Evolutionary conservation across 2,329 filamentous ascomycete genomes (phyloP).

Genomic region (Aspergillus luchuensis): DNA sequence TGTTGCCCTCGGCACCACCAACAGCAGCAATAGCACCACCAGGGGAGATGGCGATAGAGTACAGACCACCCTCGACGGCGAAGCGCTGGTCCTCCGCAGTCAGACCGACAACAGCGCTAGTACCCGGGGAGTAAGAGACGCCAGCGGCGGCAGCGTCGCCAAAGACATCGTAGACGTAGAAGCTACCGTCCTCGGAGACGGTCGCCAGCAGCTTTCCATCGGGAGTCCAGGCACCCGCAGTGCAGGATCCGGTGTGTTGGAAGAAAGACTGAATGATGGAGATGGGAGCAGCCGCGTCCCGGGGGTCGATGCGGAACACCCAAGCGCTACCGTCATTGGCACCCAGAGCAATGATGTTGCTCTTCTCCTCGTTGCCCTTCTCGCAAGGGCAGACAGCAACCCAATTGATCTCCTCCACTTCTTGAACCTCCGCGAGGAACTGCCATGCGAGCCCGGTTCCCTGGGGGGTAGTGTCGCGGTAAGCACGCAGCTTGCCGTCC

Average conservation of each 20-base stretch:
- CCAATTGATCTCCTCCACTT: conserved; percentile 97
- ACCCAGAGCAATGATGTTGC: conserved; percentile 83
- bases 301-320: conserved; percentile 83
- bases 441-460: conserved; percentile 59
- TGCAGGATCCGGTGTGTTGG: conserved; percentile 81
- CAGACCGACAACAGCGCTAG: conserved; percentile 71
- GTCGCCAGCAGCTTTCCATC: conserved; percentile 86
- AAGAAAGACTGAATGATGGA: conserved; percentile 91
- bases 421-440: conserved; percentile 75
- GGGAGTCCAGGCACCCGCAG: conserved; percentile 85
- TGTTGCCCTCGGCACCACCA: conserved; percentile 82
- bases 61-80: conserved; percentile 85
- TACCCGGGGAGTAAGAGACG: conserved; percentile 56
- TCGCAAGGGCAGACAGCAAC: conserved; percentile 72
- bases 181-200: conserved; percentile 81
- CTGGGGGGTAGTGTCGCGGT: conserved; percentile 55
- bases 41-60: conserved; percentile 81
- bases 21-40: conserved; percentile 77
- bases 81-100: conserved; percentile 86
- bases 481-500: conserved; percentile 78
- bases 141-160: conserved; percentile 71
- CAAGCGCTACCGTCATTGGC: conserved; percentile 90
- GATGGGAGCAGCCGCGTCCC: conserved; percentile 63
- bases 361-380: conserved; percentile 53
- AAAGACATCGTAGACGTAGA: conserved; percentile 93